Percentiles rank a stretch among this genome's conserved stretches.
Conservation (phyloP, 139 green algal species). For the Choricystis sp. region DNA sequence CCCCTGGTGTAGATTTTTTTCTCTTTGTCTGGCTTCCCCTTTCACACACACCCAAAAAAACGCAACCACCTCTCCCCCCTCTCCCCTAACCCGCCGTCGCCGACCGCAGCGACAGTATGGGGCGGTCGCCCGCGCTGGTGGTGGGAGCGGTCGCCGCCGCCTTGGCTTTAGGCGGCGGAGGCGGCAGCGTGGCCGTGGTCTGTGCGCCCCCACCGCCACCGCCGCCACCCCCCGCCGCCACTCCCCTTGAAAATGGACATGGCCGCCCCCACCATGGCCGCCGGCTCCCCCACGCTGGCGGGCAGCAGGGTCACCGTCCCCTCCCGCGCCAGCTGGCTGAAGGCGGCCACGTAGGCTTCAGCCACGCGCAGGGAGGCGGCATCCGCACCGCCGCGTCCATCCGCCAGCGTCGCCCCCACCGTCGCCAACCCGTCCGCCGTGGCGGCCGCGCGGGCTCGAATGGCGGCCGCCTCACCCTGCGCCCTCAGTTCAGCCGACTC, state of each 20-base stretch:
- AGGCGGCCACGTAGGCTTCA: slow-evolving; percentile 57
- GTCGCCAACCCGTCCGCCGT: slow-evolving; percentile 41
- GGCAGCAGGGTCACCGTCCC: slow-evolving; percentile 82
- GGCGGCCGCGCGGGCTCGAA: slow-evolving; percentile 42
- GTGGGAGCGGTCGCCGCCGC: too few species aligned
- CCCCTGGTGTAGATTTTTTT: too few species aligned
- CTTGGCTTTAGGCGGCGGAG: not conserved
- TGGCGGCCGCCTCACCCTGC: slow-evolving; percentile 49
- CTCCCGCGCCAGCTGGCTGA: slow-evolving; percentile 70
- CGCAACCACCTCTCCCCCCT: too few species aligned
- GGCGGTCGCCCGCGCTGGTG: too few species aligned
- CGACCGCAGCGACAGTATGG: too few species aligned
- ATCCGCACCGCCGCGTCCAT: slow-evolving; percentile 43
- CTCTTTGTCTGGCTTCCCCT: too few species aligned
- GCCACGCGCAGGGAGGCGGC: slow-evolving; percentile 52
- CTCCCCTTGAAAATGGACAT: not conserved
- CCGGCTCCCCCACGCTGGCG: slow-evolving; percentile 42
- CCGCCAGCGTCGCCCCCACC: slow-evolving; percentile 36
- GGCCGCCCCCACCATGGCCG: slow-evolving; percentile 53
- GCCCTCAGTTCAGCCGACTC: slow-evolving; percentile 77
- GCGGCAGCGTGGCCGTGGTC: not conserved
- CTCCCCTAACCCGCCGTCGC: too few species aligned
- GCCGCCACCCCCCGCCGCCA: too few species aligned
- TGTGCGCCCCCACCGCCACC: not conserved
- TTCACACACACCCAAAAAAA: too few species aligned